Conservation (phyloP, 208 protist genomes). For the Trypanosoma lewisi region DNA sequence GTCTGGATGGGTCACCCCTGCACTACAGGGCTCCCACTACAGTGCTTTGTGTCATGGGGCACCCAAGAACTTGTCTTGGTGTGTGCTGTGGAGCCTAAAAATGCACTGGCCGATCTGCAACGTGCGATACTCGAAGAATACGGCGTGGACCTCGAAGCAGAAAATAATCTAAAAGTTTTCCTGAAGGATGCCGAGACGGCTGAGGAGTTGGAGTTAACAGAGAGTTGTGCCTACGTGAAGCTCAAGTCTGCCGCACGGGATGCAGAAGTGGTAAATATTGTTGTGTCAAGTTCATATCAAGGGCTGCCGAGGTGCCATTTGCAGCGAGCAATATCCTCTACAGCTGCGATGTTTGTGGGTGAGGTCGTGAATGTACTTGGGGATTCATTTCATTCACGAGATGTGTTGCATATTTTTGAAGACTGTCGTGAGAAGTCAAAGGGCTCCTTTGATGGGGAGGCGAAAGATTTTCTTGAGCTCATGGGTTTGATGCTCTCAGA, state of each 20-base stretch:
- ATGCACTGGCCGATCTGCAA: slow-evolving; percentile 37
- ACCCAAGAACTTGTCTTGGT: slow-evolving; percentile 29
- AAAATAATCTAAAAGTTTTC: slow-evolving; percentile 17
- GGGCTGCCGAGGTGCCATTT: background rate
- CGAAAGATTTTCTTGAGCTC: slow-evolving; percentile 3
- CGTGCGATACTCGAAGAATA: slow-evolving; percentile 34
- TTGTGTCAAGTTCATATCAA: background rate
- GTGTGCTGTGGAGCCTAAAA: slow-evolving; percentile 31
- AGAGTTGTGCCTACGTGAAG: slow-evolving; percentile 1
- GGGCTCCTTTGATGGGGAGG: background rate
- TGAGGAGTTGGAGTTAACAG: slow-evolving; percentile 2
- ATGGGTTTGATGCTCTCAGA: background rate
- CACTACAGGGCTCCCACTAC: slow-evolving; percentile 19
- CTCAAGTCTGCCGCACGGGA: slow-evolving; percentile 1
- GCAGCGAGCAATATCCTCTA: background rate
- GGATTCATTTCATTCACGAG: background rate
- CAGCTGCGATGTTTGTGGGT: background rate
- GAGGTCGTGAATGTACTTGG: slow-evolving; percentile 7
- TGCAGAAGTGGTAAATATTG: slow-evolving; percentile 8
- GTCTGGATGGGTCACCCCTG: slow-evolving; percentile 13
- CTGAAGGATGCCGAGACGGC: slow-evolving; percentile 4
- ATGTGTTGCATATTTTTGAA: slow-evolving; percentile 13
- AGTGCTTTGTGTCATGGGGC: slow-evolving; percentile 41
- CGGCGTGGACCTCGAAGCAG: background rate
- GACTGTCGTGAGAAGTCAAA: background rate